Percentiles rank a stretch among this genome's conserved stretches.
Conservation (phyloP, 1,284 basidiomycete species). For the Ganoderma sinense region DNA sequence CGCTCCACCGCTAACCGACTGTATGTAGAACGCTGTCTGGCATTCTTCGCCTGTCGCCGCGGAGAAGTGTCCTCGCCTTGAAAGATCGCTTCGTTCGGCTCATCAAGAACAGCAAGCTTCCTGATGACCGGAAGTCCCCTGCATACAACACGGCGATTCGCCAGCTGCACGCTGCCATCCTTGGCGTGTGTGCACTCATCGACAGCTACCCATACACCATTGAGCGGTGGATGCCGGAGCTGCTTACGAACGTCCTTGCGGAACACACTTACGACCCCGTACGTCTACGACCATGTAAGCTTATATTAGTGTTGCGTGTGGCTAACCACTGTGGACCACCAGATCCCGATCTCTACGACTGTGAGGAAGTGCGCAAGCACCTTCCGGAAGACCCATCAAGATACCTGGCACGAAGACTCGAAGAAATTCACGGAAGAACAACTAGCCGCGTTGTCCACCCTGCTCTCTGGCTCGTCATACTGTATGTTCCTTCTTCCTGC, state of each 20-base stretch:
- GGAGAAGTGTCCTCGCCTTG: constrained; percentile 74
- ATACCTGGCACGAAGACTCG: constrained; percentile 87
- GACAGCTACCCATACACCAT: constrained; percentile 88
- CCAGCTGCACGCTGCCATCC: constrained; percentile 79
- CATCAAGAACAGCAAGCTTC: constrained; percentile 65
- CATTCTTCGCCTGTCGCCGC: constrained; percentile 81
- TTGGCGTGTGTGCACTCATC: constrained; percentile 82
- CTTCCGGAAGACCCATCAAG: constrained; percentile 82
- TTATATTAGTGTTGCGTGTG: not conserved
- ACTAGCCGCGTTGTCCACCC: constrained; percentile 71
- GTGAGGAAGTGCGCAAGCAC: constrained; percentile 77
- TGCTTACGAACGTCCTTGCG: constrained; percentile 75
- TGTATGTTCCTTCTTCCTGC: constrained; percentile 51
- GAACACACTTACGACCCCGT: constrained; percentile 86
- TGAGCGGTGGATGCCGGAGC: constrained; percentile 84
- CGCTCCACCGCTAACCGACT: not conserved
- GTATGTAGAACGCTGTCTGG: constrained; percentile 75
- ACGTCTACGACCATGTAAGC: not conserved
- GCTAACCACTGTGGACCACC: not conserved
- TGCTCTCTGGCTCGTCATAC: constrained; percentile 78
- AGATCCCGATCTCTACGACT: constrained; percentile 79
- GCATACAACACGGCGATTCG: constrained; percentile 71
- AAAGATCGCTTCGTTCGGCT: constrained; percentile 78
- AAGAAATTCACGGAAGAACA: constrained; percentile 80
- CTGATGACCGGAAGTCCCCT: constrained; percentile 58